Conservation (phyloP, 805 yeast genomes). For the Ogataea pini region DNA sequence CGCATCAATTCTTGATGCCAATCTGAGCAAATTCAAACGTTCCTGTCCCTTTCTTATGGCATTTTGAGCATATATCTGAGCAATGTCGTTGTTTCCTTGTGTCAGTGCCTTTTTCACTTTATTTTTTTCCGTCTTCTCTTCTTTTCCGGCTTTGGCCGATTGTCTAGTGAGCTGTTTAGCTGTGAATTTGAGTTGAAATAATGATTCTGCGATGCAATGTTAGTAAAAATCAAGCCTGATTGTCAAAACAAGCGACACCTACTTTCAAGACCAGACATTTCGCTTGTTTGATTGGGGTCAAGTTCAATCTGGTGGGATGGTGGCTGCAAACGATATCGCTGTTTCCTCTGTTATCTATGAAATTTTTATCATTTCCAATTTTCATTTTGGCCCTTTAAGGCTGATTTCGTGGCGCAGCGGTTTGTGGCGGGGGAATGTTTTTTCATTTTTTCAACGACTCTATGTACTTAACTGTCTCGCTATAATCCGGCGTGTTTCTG, state of each 20-base stretch:
- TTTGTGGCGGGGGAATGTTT: neutral
- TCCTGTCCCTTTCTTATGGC: constrained; percentile 92
- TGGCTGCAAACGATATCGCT: neutral
- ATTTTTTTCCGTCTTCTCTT: constrained; percentile 81
- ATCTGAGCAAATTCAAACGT: constrained; percentile 71
- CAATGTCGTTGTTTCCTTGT: constrained; percentile 89
- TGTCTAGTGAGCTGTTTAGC: constrained; percentile 91
- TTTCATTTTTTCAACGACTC: constrained; percentile 25
- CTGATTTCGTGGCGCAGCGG: neutral
- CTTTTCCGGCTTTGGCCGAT: constrained; percentile 87
- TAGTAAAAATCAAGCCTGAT: constrained; percentile 3
- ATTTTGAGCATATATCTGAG: constrained; percentile 91
- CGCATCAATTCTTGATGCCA: constrained; percentile 90
- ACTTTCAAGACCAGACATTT: constrained; percentile 46
- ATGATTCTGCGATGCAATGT: constrained; percentile 45
- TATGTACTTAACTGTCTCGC: constrained; percentile 36
- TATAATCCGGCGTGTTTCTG: constrained; percentile 46
- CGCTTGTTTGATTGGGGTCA: neutral
- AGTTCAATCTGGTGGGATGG: no score
- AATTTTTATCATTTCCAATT: neutral
- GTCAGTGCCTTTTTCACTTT: constrained; percentile 85
- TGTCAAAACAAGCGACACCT: constrained; percentile 20
- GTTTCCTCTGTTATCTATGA: neutral
- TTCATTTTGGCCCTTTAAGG: neutral
- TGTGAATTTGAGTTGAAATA: constrained; percentile 78